Conservation (phyloP, 495 filamentous ascomycete species). For the Penicilliopsis zonata region DNA sequence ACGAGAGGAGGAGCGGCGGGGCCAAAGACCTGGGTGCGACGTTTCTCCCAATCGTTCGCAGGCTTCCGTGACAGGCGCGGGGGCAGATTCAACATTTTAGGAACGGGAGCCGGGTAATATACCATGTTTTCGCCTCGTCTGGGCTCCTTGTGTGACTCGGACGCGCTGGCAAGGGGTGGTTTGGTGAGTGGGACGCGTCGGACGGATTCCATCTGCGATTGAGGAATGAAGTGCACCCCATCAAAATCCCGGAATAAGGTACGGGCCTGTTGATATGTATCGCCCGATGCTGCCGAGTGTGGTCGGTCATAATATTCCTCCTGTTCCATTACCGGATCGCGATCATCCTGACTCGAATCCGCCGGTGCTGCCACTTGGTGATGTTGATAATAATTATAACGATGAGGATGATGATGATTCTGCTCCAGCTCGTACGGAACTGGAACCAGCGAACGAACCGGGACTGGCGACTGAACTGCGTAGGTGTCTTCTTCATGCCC, state of each 20-base stretch:
- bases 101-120: constrained; percentile 91
- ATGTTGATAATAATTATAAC: constrained; percentile 9
- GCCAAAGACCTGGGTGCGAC: constrained; percentile 51
- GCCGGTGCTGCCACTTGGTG: too few relatives aligned
- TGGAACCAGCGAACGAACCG: too few relatives aligned
- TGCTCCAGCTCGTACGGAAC: too few relatives aligned
- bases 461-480: constrained; percentile 14
- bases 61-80: constrained; percentile 73
- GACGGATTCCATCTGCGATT: constrained; percentile 22
- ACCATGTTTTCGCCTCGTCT: constrained; percentile 66
- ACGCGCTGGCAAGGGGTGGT: constrained; percentile 34
- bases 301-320: constrained; percentile 26
- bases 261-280: constrained; percentile 57
- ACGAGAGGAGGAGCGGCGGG: constrained; percentile 33
- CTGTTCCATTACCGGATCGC: constrained; percentile 8
- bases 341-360: too few relatives aligned
- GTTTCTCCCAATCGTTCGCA: constrained; percentile 47
- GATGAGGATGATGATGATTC: too few relatives aligned
- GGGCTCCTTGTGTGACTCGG: constrained; percentile 51
- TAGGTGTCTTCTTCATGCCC: constrained; percentile 31
- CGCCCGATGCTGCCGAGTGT: constrained; percentile 45
- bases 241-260: constrained; percentile 84
- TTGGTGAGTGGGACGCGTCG: constrained; percentile 24
- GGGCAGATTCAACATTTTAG: constrained; percentile 84
- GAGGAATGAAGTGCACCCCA: constrained; percentile 68